Conservation (phyloP, 108 stramenopile species). For the Seminavis robusta region DNA sequence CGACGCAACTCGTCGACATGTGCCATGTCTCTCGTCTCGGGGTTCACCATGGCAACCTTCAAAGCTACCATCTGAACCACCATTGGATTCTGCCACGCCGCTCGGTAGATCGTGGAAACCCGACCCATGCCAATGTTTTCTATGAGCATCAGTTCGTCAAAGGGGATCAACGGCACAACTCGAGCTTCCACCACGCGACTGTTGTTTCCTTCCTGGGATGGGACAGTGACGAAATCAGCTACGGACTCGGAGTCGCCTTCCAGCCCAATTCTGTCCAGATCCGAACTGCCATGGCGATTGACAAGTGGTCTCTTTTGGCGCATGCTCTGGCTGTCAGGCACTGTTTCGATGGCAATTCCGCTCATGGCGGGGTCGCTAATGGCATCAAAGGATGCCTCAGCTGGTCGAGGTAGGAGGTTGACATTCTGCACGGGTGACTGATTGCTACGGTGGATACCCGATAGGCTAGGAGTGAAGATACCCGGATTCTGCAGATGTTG, state of each 20-base stretch:
- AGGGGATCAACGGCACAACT: conserved; percentile 28
- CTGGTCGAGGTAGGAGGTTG: no score
- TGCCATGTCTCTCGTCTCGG: conserved; percentile 12
- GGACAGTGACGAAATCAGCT: conserved; percentile 4
- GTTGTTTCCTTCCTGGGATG: background rate
- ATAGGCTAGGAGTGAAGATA: no score
- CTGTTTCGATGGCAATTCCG: background rate
- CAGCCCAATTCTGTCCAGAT: conserved; percentile 1
- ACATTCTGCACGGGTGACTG: no score
- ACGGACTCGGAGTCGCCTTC: background rate
- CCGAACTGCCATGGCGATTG: conserved; percentile 3
- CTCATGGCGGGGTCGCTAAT: no score
- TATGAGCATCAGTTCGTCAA: conserved; percentile 40
- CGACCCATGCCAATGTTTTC: conserved; percentile 34
- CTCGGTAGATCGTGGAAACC: conserved; percentile 34
- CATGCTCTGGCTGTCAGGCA: background rate
- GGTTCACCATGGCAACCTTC: conserved; percentile 28
- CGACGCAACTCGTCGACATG: conserved; percentile 28
- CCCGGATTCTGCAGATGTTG: no score
- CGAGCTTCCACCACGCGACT: background rate
- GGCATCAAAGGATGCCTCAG: no score
- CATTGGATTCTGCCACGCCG: conserved; percentile 20
- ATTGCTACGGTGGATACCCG: no score
- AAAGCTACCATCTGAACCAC: conserved; percentile 23
- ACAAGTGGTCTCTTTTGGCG: background rate